Base-by-base conservation (phyloP, 2,329 filamentous ascomycete species). In the Colletotrichum phormii region DNA sequence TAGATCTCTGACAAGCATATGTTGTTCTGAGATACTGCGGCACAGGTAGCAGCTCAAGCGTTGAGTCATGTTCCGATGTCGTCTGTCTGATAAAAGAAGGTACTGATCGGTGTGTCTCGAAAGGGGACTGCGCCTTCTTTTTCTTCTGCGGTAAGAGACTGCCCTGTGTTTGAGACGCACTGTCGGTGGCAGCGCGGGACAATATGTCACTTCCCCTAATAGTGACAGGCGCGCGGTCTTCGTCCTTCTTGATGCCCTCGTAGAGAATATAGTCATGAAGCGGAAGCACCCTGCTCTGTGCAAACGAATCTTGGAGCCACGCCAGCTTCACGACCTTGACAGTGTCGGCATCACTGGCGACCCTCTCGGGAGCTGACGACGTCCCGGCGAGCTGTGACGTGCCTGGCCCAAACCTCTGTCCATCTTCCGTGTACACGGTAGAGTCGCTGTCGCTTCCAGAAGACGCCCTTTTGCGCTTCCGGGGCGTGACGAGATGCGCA, bases 1-100 rank as follows among this genome's bases (percentile, higher is more conserved):
- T 94, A 1, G 91, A 89, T 29, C 96, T 91, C 80, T 97, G 90
- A 77, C 97, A 98, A 5, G 95, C 92, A 81, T 97, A 98, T 6
- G 86, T 86, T 12, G 90, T 84, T 26, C 42, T 61, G 49, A 74
- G 63, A 42, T 63, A 74, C 3, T 46, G 89, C 1, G 95, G 95
- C 13, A 94, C 82, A 0, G 88, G 86, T 0, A 94, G 94, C 1
- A 94, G 79, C 72, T 81, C 71, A 33, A 84, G 78, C 1, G 83
- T 81, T 22, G 88, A 86, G 31, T 97, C 93, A 70, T 95, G 89
- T 71, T 97, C 95, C 3, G 92, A 94, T 0, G 95, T 98, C 0
- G 93, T 94, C 78, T 93, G 87, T 49, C 91, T 90, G 11, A 91
- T 79, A 6, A 97, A 82, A 11, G 77, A 57, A 2, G 82, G 81